Conservation (phyloP, 768 basidiomycete genomes). For the Rhodosporidiobolus sp. region DNA sequence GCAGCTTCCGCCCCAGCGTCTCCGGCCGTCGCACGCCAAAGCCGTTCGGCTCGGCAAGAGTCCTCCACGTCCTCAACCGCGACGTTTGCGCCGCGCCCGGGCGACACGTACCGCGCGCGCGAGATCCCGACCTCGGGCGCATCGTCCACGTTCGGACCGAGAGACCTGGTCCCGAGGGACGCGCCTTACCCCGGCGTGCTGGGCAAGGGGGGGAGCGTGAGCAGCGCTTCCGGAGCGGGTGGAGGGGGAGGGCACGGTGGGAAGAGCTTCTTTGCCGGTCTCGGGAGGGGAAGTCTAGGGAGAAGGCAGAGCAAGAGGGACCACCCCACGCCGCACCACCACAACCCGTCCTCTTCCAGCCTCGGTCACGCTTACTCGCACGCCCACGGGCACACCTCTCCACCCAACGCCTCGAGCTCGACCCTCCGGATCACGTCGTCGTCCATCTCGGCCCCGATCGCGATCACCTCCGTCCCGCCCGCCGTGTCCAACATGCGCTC, state of each 20-base stretch:
- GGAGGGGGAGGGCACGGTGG: no score
- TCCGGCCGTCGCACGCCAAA: slow-evolving; percentile 5
- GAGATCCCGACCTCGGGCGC: slow-evolving; percentile 7
- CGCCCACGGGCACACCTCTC: not conserved
- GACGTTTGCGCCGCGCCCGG: slow-evolving; percentile 25
- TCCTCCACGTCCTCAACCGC: slow-evolving; percentile 14
- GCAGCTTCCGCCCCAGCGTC: not conserved
- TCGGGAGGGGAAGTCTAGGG: not conserved
- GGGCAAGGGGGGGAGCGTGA: not conserved
- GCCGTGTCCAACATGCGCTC: not conserved
- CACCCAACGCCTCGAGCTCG: not conserved
- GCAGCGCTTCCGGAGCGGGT: no score
- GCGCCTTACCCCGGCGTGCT: slow-evolving; percentile 30
- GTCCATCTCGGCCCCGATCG: slow-evolving; percentile 1
- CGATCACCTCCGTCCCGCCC: not conserved
- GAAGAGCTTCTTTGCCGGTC: slow-evolving; percentile 2
- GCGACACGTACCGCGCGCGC: slow-evolving; percentile 21
- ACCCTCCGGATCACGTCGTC: not conserved
- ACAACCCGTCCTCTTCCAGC: not conserved
- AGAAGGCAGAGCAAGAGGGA: not conserved
- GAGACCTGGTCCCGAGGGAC: not conserved
- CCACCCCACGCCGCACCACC: no score
- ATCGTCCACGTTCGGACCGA: slow-evolving; percentile 8
- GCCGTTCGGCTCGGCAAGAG: slow-evolving; percentile 16
- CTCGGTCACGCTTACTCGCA: not conserved